phyloP scores from a whole-genome alignment of 2,329 filamentous ascomycete species.

The Aspergillus puulaauensis region DNA sequence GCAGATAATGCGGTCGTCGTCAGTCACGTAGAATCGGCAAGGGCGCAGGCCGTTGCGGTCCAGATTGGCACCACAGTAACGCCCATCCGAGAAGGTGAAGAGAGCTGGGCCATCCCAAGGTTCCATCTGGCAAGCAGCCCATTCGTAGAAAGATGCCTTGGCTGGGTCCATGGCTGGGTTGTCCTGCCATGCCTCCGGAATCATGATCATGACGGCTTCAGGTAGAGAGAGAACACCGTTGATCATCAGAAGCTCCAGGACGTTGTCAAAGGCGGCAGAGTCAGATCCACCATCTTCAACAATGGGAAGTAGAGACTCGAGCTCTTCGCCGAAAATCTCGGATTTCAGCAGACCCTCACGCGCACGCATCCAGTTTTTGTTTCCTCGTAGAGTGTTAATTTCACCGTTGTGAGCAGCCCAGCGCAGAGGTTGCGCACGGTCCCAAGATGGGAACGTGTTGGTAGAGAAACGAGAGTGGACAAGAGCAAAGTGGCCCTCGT shows the following conservation, averaged over 20 bases:
- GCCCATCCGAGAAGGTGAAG: slow-evolving; percentile 94
- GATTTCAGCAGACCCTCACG: slow-evolving; percentile 94
- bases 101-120: slow-evolving; percentile 96
- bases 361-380: slow-evolving; percentile 99
- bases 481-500: slow-evolving; percentile 93
- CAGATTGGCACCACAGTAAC: slow-evolving; percentile 94
- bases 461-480: slow-evolving; percentile 98
- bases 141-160: slow-evolving; percentile 97
- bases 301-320: slow-evolving; percentile 87
- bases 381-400: slow-evolving; percentile 94
- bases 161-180: slow-evolving; percentile 88
- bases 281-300: slow-evolving; percentile 96
- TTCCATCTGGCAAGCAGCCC: slow-evolving; percentile 98
- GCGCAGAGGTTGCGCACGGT: slow-evolving; percentile 90
- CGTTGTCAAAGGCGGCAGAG: slow-evolving; percentile 96
- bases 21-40: slow-evolving; percentile 95
- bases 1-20: slow-evolving; percentile 95
- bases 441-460: slow-evolving; percentile 98
- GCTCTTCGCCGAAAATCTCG: slow-evolving; percentile 85
- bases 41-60: slow-evolving; percentile 93
- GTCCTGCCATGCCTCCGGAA: slow-evolving; percentile 96
- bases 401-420: slow-evolving; percentile 99
- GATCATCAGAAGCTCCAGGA: slow-evolving; percentile 88
- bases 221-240: slow-evolving; percentile 94
- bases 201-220: slow-evolving; percentile 98